These are phyloP conservation scores for Galium porrigens DNA, from an alignment of 305 asterid species.

Conservation along the genomic window DNA sequence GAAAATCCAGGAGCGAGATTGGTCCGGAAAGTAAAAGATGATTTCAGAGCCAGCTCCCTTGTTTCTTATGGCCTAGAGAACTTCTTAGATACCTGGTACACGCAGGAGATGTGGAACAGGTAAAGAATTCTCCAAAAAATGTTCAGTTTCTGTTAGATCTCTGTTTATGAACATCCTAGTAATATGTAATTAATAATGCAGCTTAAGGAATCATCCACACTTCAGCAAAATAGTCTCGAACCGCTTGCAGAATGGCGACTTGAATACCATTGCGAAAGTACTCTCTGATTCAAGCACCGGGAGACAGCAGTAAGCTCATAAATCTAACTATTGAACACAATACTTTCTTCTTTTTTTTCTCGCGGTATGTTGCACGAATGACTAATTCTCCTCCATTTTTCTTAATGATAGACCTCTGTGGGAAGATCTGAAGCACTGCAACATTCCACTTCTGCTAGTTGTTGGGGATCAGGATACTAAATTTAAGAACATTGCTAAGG, in stretches of 20 bases:
- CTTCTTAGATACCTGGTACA: slow-evolving; percentile 70
- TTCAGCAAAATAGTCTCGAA: slow-evolving; percentile 34
- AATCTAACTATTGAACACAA: background rate
- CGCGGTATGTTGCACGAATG: background rate
- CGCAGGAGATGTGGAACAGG: slow-evolving; percentile 82
- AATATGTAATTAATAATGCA: slow-evolving; percentile 20
- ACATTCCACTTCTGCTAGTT: slow-evolving; percentile 47
- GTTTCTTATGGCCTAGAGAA: slow-evolving; percentile 52
- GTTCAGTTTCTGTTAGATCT: background rate
- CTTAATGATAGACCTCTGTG: slow-evolving; percentile 47
- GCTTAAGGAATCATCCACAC: slow-evolving; percentile 73
- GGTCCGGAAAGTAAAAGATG: slow-evolving; percentile 63
- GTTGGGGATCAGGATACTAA: slow-evolving; percentile 80
- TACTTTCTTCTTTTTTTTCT: background rate
- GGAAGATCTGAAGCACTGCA: slow-evolving; percentile 68
- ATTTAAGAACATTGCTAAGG: slow-evolving; percentile 51
- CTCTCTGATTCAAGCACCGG: slow-evolving; percentile 68
- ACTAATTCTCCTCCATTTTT: background rate
- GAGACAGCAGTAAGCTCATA: slow-evolving; percentile 65
- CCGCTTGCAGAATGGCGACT: slow-evolving; percentile 53
- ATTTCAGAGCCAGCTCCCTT: slow-evolving; percentile 57
- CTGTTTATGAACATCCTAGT: background rate
- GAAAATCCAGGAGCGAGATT: slow-evolving; percentile 41
- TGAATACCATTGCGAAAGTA: slow-evolving; percentile 52
- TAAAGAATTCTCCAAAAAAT: slow-evolving; percentile 17